These are phyloP conservation scores for Arachnomyces sp. DNA, from an alignment of 2,329 filamentous ascomycete species.

Conservation along the genomic window DNA sequence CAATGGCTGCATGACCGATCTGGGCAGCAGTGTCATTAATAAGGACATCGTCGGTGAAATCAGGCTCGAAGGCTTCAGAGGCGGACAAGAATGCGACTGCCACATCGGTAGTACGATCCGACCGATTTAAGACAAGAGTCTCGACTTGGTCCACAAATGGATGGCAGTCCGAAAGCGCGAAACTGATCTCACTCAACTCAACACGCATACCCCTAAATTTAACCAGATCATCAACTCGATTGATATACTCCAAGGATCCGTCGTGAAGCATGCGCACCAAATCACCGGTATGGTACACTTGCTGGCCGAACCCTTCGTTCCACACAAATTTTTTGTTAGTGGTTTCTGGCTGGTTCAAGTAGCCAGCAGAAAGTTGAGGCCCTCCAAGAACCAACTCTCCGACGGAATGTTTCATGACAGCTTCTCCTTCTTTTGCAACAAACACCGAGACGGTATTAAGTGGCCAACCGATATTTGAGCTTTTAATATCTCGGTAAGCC, in stretches of 20 bases:
- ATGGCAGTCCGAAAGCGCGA: constrained; percentile 24
- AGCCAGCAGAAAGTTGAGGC: constrained; percentile 23
- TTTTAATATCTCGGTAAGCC: constrained; percentile 17
- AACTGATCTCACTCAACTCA: constrained; percentile 27
- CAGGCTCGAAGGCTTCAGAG: constrained; percentile 9
- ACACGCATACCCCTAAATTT: constrained; percentile 22
- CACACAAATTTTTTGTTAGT: constrained; percentile 24
- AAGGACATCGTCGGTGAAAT: constrained; percentile 7
- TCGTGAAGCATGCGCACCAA: constrained; percentile 21
- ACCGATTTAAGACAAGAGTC: constrained; percentile 22
- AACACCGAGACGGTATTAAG: constrained; percentile 24
- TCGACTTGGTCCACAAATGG: constrained; percentile 25
- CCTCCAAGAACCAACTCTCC: constrained; percentile 25
- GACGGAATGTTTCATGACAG: constrained; percentile 20
- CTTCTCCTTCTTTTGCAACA: constrained; percentile 19
- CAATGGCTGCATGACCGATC: constrained; percentile 17
- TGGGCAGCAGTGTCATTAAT: constrained; percentile 13
- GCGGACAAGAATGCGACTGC: constrained; percentile 30
- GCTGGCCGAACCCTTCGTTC: constrained; percentile 18
- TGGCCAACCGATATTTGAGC: constrained; percentile 26
- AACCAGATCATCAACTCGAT: constrained; percentile 21
- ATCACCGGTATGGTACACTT: constrained; percentile 29
- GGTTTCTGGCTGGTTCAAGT: constrained; percentile 23
- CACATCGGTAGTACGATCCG: constrained; percentile 24
- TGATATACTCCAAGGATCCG: constrained; percentile 20